phyloP scores from a whole-genome alignment of 2,329 filamentous ascomycete genomes.

The Chaetomiaceae sp. region DNA sequence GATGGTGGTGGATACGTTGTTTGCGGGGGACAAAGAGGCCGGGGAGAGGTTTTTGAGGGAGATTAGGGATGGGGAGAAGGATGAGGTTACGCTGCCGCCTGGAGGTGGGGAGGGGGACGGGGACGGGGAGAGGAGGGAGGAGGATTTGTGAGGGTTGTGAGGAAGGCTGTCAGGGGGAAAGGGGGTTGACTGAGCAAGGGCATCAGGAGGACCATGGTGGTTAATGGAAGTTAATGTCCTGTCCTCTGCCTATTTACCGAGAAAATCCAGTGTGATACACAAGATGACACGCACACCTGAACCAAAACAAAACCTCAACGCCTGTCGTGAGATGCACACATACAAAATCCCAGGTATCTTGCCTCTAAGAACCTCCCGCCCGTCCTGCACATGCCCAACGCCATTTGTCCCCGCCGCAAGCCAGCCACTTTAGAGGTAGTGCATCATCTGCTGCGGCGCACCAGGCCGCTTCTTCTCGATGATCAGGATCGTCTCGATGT shows the following conservation, averaged over 20 bases:
- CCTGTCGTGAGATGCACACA: no score
- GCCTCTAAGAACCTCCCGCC: no score
- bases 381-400: not conserved
- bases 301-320: no score
- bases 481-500: conserved; percentile 27
- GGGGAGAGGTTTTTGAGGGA: conserved; percentile 57
- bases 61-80: conserved; percentile 56
- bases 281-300: no score
- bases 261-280: no score
- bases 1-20: conserved; percentile 61
- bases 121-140: not conserved
- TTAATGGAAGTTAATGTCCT: no score
- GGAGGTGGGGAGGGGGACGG: not conserved
- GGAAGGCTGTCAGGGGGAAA: not conserved
- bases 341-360: no score
- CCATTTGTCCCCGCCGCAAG: not conserved
- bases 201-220: no score
- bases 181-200: not conserved
- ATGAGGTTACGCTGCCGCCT: conserved; percentile 26
- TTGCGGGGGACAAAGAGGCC: conserved; percentile 53
- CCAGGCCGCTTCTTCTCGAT: conserved; percentile 27
- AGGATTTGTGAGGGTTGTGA: not conserved
- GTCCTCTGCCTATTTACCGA: no score
- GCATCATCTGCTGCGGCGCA: conserved; percentile 20
- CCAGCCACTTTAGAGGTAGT: conserved; percentile 16